Base-by-base conservation (phyloP, 1,284 basidiomycete genomes). In the Papiliotrema terrestris region DNA sequence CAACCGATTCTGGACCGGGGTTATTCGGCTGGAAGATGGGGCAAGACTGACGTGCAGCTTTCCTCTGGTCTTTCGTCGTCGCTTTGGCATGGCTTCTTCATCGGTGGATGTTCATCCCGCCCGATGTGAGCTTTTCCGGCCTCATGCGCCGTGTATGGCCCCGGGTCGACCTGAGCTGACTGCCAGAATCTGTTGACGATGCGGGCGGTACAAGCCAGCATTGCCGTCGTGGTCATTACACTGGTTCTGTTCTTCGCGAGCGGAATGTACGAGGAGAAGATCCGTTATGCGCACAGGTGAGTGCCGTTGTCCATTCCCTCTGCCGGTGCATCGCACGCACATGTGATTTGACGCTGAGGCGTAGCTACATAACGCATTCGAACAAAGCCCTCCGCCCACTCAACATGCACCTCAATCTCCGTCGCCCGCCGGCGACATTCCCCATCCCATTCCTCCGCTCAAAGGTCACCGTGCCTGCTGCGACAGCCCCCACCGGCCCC, bases 401-500 rank as follows among this genome's bases (percentile, higher is more conserved):
- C 75, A 98, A 98, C 76, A 95, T 98, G 86, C 91, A 93, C 70
- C 83, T 98, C 65, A 98, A 98, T 78, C 89, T 95, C 66, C 86
- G 90, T 50, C 85, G 86, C 62, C 85, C 85, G 1, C 61, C 54
- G 78, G 58, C 84, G 79, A 51, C 84, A 8, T 51, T 56, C 80
- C 83, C 76, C 20, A 86, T 86, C 66, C 86, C 86, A 6, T 77
- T 89, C 70, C 84, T 86, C 62, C 82, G 84, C 9, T 83, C 84
- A 25, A 60, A 66, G 14, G 75, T 46, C 67, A 32, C 63, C 17
- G 13, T 22, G n/a, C 45, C 63, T 15, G 20, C 55, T 15, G 26
- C 73, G 20, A 72, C 76, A 35, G 45, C 49, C 38, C 32, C 59
- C 43, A 9, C 52, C 50, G 52, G 44, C 38, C 55, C 47, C 50